phyloP scores from a whole-genome alignment of 768 basidiomycete species.

The Hebeloma cylindrosporum region DNA sequence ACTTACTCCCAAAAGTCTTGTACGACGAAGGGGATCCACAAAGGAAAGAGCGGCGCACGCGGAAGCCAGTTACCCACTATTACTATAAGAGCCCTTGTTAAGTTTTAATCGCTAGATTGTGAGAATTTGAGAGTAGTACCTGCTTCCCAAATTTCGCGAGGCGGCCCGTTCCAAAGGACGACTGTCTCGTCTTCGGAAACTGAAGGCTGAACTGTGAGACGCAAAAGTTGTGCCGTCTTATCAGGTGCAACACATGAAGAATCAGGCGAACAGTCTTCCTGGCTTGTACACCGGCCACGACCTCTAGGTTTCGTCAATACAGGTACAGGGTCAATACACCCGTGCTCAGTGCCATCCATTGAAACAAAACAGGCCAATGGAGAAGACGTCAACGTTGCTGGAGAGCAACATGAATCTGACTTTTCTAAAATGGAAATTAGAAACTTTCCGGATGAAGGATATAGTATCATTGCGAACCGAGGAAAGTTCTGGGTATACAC shows the following conservation, averaged over 20 bases:
- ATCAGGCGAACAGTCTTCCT: constrained; percentile 33
- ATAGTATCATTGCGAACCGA: constrained; percentile 18
- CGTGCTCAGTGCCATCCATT: constrained; percentile 28
- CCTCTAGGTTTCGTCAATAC: constrained; percentile 40
- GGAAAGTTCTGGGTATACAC: constrained; percentile 46
- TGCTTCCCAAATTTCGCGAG: constrained; percentile 62
- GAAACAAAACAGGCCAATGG: constrained; percentile 48
- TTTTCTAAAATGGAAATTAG: constrained; percentile 11
- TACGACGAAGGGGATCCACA: constrained; percentile 39
- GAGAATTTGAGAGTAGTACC: constrained; percentile 45
- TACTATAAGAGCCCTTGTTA: constrained; percentile 38
- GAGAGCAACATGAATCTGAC: constrained; percentile 26
- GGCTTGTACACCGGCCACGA: constrained; percentile 41
- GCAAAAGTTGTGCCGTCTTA: constrained; percentile 49
- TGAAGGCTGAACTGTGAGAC: constrained; percentile 45
- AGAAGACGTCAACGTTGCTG: constrained; percentile 19
- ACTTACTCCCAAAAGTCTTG: constrained; percentile 57
- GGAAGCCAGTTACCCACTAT: constrained; percentile 50
- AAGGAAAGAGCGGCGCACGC: constrained; percentile 39
- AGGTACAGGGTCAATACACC: constrained; percentile 59
- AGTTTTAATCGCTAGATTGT: constrained; percentile 1
- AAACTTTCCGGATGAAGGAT: neutral
- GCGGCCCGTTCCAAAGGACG: constrained; percentile 75
- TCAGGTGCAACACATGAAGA: constrained; percentile 56
- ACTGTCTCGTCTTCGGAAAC: constrained; percentile 31